Evolutionary conservation across 2,329 filamentous ascomycete genomes (phyloP).

Genomic region (Phaeophleospora eucalypticola): DNA sequence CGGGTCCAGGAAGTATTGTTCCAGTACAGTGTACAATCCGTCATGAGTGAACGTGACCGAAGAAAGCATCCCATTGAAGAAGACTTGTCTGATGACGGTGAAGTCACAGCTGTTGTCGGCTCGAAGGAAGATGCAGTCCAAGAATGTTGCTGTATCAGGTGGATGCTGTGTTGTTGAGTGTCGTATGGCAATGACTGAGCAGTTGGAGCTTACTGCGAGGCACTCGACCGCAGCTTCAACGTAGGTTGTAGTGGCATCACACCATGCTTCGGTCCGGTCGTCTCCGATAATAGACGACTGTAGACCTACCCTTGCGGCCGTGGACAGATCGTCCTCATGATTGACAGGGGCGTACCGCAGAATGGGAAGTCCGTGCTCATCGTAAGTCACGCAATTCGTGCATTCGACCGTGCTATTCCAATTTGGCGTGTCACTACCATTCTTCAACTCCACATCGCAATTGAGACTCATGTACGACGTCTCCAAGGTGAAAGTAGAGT

Average conservation of each 20-base stretch:
- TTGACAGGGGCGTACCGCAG: not conserved
- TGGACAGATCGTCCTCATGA: not conserved
- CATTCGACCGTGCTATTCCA: not conserved
- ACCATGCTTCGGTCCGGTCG: conserved; percentile 3
- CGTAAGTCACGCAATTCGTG: not conserved
- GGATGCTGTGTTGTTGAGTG: not conserved
- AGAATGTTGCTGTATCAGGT: not conserved
- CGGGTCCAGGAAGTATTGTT: not conserved
- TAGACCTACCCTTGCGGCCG: not conserved
- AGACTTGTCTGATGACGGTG: not conserved
- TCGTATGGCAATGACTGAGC: not conserved
- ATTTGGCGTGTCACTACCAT: not conserved
- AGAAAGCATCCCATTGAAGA: not conserved
- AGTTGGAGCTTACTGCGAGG: not conserved
- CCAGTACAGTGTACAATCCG: not conserved
- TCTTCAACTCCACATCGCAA: not conserved
- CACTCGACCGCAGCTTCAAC: conserved; percentile 9
- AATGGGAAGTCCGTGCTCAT: not conserved
- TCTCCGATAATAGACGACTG: not conserved
- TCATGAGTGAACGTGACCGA: not conserved
- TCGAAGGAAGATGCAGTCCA: not conserved
- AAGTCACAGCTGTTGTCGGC: not conserved
- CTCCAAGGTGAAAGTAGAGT: conserved; percentile 1
- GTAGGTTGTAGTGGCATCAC: conserved; percentile 6
- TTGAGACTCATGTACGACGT: conserved; percentile 1